A percentile compares a stretch with the other conserved stretches of the same genome.
Conservation (phyloP, 495 filamentous ascomycete genomes). For the Barbatosphaeria neglecta region DNA sequence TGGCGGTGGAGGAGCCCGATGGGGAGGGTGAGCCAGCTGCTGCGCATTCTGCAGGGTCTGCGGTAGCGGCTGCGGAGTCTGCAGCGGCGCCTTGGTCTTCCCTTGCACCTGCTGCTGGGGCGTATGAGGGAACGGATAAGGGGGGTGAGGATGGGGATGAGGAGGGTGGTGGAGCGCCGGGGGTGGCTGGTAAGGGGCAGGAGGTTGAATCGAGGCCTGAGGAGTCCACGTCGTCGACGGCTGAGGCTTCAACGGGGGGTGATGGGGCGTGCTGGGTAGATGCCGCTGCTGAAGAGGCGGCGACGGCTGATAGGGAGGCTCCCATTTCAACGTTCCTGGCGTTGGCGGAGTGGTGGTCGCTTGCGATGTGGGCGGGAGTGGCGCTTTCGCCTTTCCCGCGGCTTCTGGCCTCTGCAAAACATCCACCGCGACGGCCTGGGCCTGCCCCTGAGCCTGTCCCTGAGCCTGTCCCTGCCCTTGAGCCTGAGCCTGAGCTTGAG, state of each 20-base stretch:
- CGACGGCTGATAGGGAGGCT: constrained; percentile 35
- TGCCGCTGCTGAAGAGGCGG: constrained; percentile 11
- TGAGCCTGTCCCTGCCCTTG: too few species aligned
- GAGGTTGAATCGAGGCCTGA: constrained; percentile 7
- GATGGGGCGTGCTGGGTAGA: constrained; percentile 6
- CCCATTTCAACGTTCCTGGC: constrained; percentile 32
- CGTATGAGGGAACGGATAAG: constrained; percentile 8
- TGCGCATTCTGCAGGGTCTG: not conserved
- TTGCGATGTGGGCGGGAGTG: constrained; percentile 1
- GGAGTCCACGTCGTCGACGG: constrained; percentile 1
- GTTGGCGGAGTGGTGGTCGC: constrained; percentile 9
- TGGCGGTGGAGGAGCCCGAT: not conserved
- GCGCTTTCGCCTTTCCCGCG: constrained; percentile 4
- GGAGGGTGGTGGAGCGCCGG: constrained; percentile 9
- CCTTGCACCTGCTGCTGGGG: not conserved
- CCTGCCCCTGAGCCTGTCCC: too few species aligned
- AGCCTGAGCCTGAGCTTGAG: too few species aligned
- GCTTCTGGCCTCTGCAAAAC: constrained; percentile 18
- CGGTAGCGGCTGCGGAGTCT: not conserved
- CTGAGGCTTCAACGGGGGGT: constrained; percentile 8
- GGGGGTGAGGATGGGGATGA: constrained; percentile 4
- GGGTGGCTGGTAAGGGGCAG: constrained; percentile 7
- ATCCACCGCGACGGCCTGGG: constrained; percentile 12
- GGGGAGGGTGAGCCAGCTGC: not conserved
- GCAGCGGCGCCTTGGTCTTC: not conserved